Base-by-base conservation (phyloP, 2,329 filamentous ascomycete species). In the Zasmidium cellare region DNA sequence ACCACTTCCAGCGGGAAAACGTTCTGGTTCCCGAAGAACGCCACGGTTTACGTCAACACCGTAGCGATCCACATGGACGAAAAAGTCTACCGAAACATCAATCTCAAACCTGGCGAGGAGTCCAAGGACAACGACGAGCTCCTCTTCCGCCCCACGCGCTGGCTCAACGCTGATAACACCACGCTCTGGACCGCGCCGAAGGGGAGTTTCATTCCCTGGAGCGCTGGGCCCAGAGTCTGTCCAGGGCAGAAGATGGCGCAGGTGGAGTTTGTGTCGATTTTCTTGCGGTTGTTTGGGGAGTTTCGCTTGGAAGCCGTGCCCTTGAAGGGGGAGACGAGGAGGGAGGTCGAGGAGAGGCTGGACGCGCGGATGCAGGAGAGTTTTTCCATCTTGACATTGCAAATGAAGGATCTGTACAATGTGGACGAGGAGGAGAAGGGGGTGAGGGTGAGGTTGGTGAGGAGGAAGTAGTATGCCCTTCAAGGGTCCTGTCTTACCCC, bases 221-320 rank as follows among this genome's bases (percentile, higher is more conserved):
- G 78, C 0, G 67, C 61, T 2, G 81, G 82, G 0, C 79, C 80
- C 11, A 67, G 82, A 3, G 69, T 79, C 3, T 84, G 82, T 64
- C 80, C 80, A 0, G 82, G 82, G 1, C 74, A 79, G 71, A 83
- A 82, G 64, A 80, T 84, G 74, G 73, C 80, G 1, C 79, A 84
- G 68, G 81, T 84, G 1, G 82, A 84, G 66, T 83, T 84, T 65
- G 75, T 77, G 3, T 76, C 75, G 12, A 75, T 79, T 2, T 64
- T 84, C 22, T 66, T 76, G 56, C 73, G 73, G 1, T 61, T 82
- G 12, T 65, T 71, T 23, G 48, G 66, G 18, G 56, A 55, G 45
- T 56, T 63, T 53, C 47, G 60, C 5, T 56, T 71, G 11, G 62
- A 67, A 24, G 67, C 62, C 18, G 63, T 67, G 22, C 51, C 61